Evolutionary conservation across 2,329 filamentous ascomycete genomes (phyloP), one percentile per base, ranked within the genome.

Genomic region (Clarireedia homoeocarpa): DNA sequence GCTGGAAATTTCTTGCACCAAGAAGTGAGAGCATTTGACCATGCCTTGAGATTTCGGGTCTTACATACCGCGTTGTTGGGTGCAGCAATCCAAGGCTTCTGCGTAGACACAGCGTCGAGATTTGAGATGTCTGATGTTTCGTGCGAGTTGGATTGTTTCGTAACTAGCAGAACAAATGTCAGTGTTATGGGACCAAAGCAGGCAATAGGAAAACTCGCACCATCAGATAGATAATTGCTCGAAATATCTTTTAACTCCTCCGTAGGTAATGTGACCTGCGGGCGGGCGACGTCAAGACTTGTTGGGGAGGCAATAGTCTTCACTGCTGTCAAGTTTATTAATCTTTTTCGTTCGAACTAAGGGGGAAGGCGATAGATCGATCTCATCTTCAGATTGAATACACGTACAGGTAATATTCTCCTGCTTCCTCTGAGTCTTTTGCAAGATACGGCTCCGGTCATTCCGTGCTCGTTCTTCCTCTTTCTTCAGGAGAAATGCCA

Each of bases 61-160:
- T 14, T 17, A 38, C 52, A 42, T 50, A 55, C 52, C 15, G 17
- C 14, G 17, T 55, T 55, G 17, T 27, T 5, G 6, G 52, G 46
- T 27, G 52, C 52, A 10, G 46, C 17, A 7, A 55, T 30, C 10
- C 30, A 46, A 50, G 52, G 52, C 51, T 48, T 48, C 5, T 55
- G 40, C 17, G 23, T 49, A 14, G 52, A 49, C 52, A 53, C 53
- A 26, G 15, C 45, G 15, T 36, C 51, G 14, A 17, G 6, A n/a
- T 23, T 14, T 17, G 36, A 17, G 44, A 9, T 53, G 10, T 40
- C 38, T 17, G 20, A 30, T 38, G 26, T 50, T 9, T 36, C 24
- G 12, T 17, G 9, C 17, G 30, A 54, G 17, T 26, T 23, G 23
- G 17, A 30, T 34, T 40, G 38, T 15, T 50, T 45, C 10, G n/a